These are phyloP conservation scores for Geranium brycei DNA, from an alignment of 345 rosid genomes.

Conservation along the genomic window DNA sequence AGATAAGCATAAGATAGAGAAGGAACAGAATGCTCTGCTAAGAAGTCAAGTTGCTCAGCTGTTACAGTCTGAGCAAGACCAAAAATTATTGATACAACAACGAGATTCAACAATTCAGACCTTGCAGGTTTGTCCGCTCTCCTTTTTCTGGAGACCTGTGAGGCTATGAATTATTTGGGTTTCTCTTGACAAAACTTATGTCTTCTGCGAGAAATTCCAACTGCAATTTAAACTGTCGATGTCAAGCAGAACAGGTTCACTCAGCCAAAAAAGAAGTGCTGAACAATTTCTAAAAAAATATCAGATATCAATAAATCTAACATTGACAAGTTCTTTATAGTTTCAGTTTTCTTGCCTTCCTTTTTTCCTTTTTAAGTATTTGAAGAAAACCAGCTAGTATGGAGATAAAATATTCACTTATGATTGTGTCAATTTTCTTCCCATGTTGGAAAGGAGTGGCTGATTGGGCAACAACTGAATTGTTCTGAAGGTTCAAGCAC, in stretches of 20 bases:
- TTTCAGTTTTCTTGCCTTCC: background rate
- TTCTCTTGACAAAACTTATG: background rate
- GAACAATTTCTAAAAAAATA: background rate
- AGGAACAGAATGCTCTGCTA: conserved; percentile 84
- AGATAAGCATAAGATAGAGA: conserved; percentile 73
- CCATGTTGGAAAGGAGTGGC: no score
- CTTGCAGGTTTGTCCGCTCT: conserved; percentile 45
- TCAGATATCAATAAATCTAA: background rate
- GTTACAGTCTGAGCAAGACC: conserved; percentile 68
- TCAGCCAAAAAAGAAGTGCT: background rate
- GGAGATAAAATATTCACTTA: no score
- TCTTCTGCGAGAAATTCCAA: background rate
- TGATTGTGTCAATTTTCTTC: no score
- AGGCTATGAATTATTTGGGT: background rate
- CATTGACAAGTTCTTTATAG: background rate
- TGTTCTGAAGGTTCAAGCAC: no score
- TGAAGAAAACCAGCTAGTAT: background rate
- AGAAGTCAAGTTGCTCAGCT: conserved; percentile 71
- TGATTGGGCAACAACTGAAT: no score
- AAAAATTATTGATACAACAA: conserved; percentile 61
- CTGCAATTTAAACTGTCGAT: background rate
- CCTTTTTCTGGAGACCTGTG: background rate
- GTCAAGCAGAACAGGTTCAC: background rate
- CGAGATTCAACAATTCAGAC: conserved; percentile 56
- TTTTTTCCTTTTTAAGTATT: no score